Conservation (phyloP, 2,329 filamentous ascomycete genomes). For the Beauveria medogensis region DNA sequence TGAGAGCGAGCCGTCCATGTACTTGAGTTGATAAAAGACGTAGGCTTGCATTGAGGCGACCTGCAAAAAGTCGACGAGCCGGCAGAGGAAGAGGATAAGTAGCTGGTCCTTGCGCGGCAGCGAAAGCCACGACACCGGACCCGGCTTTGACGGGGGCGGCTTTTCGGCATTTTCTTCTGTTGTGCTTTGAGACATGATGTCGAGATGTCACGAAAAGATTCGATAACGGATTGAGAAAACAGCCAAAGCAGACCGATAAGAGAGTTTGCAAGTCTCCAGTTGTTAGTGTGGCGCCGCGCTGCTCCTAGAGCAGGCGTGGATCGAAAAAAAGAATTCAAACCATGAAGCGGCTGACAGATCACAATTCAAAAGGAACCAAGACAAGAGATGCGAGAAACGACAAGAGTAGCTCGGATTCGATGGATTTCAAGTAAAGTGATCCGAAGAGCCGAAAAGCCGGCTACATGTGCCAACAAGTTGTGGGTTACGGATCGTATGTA, state of each 20-base stretch:
- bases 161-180: neutral
- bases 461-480: neutral
- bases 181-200: neutral
- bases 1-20: slow-evolving; percentile 48
- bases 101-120: slow-evolving; percentile 66
- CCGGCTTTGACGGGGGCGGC: neutral
- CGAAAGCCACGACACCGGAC: slow-evolving; percentile 56
- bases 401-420: neutral
- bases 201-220: neutral
- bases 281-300: neutral
- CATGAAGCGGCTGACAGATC: neutral
- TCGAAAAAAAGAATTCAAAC: neutral
- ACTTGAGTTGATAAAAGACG: slow-evolving; percentile 68
- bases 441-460: neutral
- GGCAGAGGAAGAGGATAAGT: slow-evolving; percentile 58
- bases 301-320: neutral
- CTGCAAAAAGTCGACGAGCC: slow-evolving; percentile 66
- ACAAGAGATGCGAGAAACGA: neutral
- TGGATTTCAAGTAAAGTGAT: neutral
- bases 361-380: neutral
- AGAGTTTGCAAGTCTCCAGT: neutral
- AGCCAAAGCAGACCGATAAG: neutral
- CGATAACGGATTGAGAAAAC: too few species aligned
- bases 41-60: slow-evolving; percentile 63
- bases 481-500: neutral